These are phyloP conservation scores for Bacidia gigantensis DNA, from an alignment of 495 filamentous ascomycete genomes.

Conservation along the genomic window DNA sequence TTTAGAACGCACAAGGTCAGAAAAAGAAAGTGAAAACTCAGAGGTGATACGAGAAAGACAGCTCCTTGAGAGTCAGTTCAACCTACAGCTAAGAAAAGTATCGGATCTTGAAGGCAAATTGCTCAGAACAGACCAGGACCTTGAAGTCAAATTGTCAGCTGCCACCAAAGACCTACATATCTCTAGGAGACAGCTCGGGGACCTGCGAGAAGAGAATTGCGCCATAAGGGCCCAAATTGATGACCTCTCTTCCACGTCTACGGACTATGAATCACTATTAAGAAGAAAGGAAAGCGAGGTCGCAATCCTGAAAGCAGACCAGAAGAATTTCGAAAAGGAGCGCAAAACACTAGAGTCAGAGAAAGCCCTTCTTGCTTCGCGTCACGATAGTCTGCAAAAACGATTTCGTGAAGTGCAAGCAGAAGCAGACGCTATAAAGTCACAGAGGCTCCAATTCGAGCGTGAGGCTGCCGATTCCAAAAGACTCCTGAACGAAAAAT, in stretches of 20 bases:
- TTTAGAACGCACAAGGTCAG: slow-evolving; percentile 48
- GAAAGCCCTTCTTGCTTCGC: slow-evolving; percentile 47
- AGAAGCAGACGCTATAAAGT: slow-evolving; percentile 72
- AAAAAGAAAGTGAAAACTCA: slow-evolving; percentile 58
- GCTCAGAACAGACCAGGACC: slow-evolving; percentile 73
- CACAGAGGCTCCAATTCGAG: slow-evolving; percentile 68
- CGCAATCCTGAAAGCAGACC: slow-evolving; percentile 66
- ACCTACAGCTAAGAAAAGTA: slow-evolving; percentile 77
- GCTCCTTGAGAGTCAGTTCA: slow-evolving; percentile 83
- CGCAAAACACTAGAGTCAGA: slow-evolving; percentile 65
- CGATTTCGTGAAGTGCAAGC: slow-evolving; percentile 76
- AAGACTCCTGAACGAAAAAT: slow-evolving; percentile 68
- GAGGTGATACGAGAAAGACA: slow-evolving; percentile 67
- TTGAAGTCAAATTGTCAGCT: slow-evolving; percentile 74
- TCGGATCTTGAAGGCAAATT: slow-evolving; percentile 78
- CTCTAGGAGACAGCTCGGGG: slow-evolving; percentile 53
- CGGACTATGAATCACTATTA: slow-evolving; percentile 85
- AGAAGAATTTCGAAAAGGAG: slow-evolving; percentile 64
- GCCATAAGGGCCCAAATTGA: slow-evolving; percentile 74
- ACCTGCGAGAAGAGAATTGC: slow-evolving; percentile 67
- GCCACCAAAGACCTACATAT: slow-evolving; percentile 69
- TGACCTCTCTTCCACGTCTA: slow-evolving; percentile 81
- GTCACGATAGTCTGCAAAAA: slow-evolving; percentile 67
- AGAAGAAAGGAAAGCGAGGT: slow-evolving; percentile 89
- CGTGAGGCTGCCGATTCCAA: slow-evolving; percentile 84